Evolutionary conservation across 768 basidiomycete genomes (phyloP).

Genomic region (Phaffia australis): DNA sequence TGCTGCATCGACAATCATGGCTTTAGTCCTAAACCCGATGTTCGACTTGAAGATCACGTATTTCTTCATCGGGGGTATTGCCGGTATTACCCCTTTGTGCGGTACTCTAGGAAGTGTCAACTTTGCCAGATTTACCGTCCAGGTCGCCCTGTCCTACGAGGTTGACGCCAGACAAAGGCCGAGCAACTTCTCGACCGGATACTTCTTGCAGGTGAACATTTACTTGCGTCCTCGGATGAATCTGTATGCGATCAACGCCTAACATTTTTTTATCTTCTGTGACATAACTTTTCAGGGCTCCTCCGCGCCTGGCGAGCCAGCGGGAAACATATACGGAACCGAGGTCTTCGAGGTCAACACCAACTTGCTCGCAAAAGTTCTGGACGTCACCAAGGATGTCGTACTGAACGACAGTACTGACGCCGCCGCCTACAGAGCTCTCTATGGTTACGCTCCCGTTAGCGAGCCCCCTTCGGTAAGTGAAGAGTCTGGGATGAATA

Average conservation of each 20-base stretch:
- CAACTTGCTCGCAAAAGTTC: slow-evolving; percentile 37
- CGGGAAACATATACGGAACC: slow-evolving; percentile 38
- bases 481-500: slow-evolving; percentile 22
- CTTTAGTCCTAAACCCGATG: slow-evolving; percentile 35
- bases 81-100: slow-evolving; percentile 40
- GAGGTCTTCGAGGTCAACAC: slow-evolving; percentile 46
- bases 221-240: too few species aligned
- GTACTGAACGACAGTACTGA: slow-evolving; percentile 37
- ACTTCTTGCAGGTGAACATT: slow-evolving; percentile 37
- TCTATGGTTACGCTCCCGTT: slow-evolving; percentile 38
- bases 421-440: slow-evolving; percentile 37
- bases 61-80: slow-evolving; percentile 43
- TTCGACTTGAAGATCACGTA: slow-evolving; percentile 43
- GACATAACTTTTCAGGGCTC: too few species aligned
- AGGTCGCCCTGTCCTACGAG: slow-evolving; percentile 40
- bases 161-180: slow-evolving; percentile 43
- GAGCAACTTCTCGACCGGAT: slow-evolving; percentile 39
- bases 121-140: slow-evolving; percentile 40
- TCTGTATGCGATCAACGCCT: too few species aligned
- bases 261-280: too few species aligned
- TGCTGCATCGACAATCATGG: slow-evolving; percentile 39
- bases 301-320: too few species aligned
- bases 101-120: slow-evolving; percentile 41
- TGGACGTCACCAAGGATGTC: slow-evolving; percentile 35
- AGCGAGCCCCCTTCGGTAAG: slow-evolving; percentile 37